Evolutionary conservation across 2,329 filamentous ascomycete species (phyloP).

Genomic region (Monilinia laxa): DNA sequence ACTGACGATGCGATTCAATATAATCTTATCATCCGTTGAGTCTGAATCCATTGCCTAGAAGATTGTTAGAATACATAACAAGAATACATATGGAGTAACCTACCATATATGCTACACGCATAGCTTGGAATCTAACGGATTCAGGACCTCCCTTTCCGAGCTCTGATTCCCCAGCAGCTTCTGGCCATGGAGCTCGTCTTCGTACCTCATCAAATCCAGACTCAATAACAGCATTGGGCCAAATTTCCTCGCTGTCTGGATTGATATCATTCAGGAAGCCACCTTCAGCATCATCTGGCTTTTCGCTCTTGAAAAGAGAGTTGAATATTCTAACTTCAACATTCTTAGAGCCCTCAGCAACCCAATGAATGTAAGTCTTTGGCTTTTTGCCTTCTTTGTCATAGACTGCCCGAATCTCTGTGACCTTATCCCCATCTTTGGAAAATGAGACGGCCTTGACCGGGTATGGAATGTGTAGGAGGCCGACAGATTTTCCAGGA

Average conservation of each 20-base stretch:
- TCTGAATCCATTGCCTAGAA: slow-evolving; percentile 69
- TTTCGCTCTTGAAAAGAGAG: slow-evolving; percentile 80
- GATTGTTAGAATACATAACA: slow-evolving; percentile 18
- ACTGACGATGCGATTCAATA: slow-evolving; percentile 89
- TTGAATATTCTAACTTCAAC: slow-evolving; percentile 79
- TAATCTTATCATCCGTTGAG: slow-evolving; percentile 72
- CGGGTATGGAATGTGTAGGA: slow-evolving; percentile 68
- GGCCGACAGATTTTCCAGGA: slow-evolving; percentile 70
- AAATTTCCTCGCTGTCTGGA: slow-evolving; percentile 79
- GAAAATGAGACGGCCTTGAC: slow-evolving; percentile 70
- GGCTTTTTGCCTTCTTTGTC: slow-evolving; percentile 71
- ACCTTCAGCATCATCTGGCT: slow-evolving; percentile 73
- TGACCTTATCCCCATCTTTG: slow-evolving; percentile 61
- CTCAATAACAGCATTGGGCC: slow-evolving; percentile 75
- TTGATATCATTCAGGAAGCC: slow-evolving; percentile 85
- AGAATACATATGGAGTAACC: neutral
- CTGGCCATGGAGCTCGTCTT: slow-evolving; percentile 75
- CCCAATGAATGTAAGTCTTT: slow-evolving; percentile 91
- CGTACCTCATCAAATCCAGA: slow-evolving; percentile 77
- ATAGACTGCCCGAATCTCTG: slow-evolving; percentile 63
- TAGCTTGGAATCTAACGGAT: slow-evolving; percentile 84
- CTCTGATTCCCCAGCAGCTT: slow-evolving; percentile 65
- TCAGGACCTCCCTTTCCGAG: slow-evolving; percentile 63
- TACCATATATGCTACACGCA: slow-evolving; percentile 73
- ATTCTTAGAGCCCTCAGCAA: slow-evolving; percentile 65